These are phyloP conservation scores for Botrytis aclada DNA, from an alignment of 2,329 filamentous ascomycete genomes.

Conservation along the genomic window DNA sequence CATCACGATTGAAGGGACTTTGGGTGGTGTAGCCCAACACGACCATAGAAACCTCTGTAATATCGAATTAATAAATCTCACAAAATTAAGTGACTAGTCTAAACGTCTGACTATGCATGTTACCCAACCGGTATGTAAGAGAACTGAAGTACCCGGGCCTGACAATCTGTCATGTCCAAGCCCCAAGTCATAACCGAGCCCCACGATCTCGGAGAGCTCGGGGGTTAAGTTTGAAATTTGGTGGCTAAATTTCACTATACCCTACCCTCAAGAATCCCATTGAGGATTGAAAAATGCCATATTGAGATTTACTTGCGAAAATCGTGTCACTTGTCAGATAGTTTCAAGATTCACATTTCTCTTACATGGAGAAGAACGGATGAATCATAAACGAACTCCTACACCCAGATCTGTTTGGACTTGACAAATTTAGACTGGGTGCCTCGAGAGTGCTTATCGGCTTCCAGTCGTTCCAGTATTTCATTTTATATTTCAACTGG, in stretches of 20 bases:
- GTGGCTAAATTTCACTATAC: background rate
- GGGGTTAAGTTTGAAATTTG: background rate
- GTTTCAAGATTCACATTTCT: conserved; percentile 3
- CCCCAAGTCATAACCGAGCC: background rate
- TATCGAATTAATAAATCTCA: background rate
- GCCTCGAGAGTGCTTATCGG: background rate
- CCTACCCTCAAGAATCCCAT: background rate
- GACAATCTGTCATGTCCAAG: background rate
- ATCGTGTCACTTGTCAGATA: background rate
- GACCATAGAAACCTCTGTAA: background rate
- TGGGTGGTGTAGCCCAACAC: background rate
- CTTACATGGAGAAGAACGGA: background rate
- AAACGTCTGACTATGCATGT: background rate
- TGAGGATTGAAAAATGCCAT: background rate
- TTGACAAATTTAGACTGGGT: background rate
- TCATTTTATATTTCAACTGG: background rate
- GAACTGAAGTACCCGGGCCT: background rate
- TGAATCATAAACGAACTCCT: background rate
- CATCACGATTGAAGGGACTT: conserved; percentile 5
- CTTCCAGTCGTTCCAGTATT: background rate
- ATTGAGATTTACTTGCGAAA: conserved; percentile 4
- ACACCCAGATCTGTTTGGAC: background rate
- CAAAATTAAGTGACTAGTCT: background rate
- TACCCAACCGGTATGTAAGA: background rate
- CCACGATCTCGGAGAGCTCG: conserved; percentile 1